Evolutionary conservation across 805 yeast genomes (phyloP), one percentile per base, ranked within the genome.

Genomic region (Cyberlindnera galapagoensis): DNA sequence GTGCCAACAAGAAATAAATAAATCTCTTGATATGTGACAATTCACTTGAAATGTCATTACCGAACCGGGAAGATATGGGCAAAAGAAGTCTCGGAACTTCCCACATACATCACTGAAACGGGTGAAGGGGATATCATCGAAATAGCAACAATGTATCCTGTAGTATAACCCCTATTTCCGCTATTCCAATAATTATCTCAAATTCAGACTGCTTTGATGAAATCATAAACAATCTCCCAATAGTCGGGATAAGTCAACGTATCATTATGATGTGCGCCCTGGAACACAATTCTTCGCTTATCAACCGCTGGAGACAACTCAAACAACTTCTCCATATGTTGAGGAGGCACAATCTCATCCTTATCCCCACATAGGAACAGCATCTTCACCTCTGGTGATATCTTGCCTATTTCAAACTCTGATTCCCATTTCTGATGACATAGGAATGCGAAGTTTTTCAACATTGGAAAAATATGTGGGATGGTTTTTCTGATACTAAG

Each of bases 331-430:
- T 67, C 66, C 84, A 88, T 83, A 51, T 90, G 97, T 1, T 45
- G 42, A 0, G 96, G 95, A 4, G 97, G 97, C 3, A 90, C 95
- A 17, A 90, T 76, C 57, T 90, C 98, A 60, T 90, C 98, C 21
- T 66, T 62, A 10, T 69, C 57, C 0, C 94, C 96, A 41, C 80
- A 72, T 25, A 88, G 52, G 44, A 88, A 74, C 24, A 88, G 61
- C 20, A 80, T 64, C 1, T 95, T 92, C 9, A 81, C 63, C 5
- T 63, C 52, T 0, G 66, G 47, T 6, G 76, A 71, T 10, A 82
- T 62, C 14, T 51, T 47, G 3, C 61, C 54, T 10, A 87, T 74
- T 18, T 74, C 65, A 2, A 52, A 46, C 46, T 86, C 92, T 20
- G 88, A 78, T 33, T 80, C 74, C 98, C 98, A 90, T 12, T 65